Base-by-base conservation (phyloP, 306 rosid genomes). In the Citrullus colocynthis region DNA sequence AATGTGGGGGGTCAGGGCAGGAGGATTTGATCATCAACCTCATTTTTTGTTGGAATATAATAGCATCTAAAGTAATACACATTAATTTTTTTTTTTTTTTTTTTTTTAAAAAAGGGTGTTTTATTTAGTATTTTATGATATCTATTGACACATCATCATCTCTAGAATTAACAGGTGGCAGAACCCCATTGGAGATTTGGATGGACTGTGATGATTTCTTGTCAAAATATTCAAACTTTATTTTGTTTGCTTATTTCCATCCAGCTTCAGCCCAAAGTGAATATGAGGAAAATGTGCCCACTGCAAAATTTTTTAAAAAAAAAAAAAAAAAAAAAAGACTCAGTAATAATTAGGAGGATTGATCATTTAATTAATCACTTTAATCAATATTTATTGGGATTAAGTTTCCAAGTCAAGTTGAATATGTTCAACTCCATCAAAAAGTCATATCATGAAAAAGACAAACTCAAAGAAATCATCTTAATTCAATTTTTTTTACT, bases 251-350 rank as follows among this genome's bases (percentile, higher is more conserved):
- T 84, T 89, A 82, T 80, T 88, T 56, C 90, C 93, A 82, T 95
- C 98, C 82, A 89, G 84, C 89, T 95, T 95, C 83, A 89, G 86
- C 28, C 95, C 97, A 87, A 89, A 95, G 87, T 89, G 93, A 81
- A 95, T 90, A 88, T 89, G 97, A 80, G 99, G 99, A 81, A 92
- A 90, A 92, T 95, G 99, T 83, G 99, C 99, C 99, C 99, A 95
- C 99, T 95, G 93, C 88, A 83, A 18, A 63, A 45, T 32, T 9
- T n/a, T n/a, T n/a, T 24, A 24, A 24, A 24, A 24, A 24, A 24
- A 24, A 24, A 24, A 24, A 24, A 24, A 24, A 24, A 24, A 24
- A 24, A 28, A 69, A 17, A 44, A n/a, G 6, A 16, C 11, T 11
- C 4, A 36, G 9, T 6, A 34, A 34, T 6, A 34, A 16, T 64